These are phyloP conservation scores for Colletotrichum sp. DNA, from an alignment of 2,329 filamentous ascomycete species.

Conservation along the genomic window DNA sequence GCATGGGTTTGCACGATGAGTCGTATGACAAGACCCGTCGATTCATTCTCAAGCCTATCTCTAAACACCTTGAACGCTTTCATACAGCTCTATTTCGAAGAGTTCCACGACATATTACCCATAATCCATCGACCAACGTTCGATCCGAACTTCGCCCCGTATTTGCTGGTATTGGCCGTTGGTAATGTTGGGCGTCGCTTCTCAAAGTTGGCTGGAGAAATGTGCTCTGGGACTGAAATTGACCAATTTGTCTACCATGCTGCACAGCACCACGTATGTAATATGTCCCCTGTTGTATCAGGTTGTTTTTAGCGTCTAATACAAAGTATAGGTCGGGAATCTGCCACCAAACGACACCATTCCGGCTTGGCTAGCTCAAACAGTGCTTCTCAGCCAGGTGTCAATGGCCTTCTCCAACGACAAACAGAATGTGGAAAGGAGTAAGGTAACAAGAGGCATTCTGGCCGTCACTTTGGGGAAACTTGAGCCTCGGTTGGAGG, in stretches of 20 bases:
- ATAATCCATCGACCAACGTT: neutral
- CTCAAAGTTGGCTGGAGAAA: neutral
- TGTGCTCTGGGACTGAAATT: neutral
- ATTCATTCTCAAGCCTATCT: neutral
- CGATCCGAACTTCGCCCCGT: neutral
- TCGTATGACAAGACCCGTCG: neutral
- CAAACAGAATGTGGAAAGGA: neutral
- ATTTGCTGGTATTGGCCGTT: neutral
- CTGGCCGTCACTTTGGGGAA: neutral
- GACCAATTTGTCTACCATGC: neutral
- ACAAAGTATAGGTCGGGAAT: neutral
- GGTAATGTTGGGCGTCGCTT: neutral
- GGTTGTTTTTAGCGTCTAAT: neutral
- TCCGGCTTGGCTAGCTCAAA: neutral
- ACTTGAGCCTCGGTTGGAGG: neutral
- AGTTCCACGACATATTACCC: neutral
- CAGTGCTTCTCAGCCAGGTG: neutral
- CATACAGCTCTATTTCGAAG: neutral
- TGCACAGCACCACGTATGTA: neutral
- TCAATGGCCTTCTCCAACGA: neutral
- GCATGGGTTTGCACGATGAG: neutral
- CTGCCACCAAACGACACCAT: neutral
- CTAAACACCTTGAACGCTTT: neutral
- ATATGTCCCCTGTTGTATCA: rapidly evolving
- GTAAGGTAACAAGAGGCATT: neutral